Conservation (phyloP, 1,139 yeast genomes). For the Lodderomyces metapsilosis region DNA sequence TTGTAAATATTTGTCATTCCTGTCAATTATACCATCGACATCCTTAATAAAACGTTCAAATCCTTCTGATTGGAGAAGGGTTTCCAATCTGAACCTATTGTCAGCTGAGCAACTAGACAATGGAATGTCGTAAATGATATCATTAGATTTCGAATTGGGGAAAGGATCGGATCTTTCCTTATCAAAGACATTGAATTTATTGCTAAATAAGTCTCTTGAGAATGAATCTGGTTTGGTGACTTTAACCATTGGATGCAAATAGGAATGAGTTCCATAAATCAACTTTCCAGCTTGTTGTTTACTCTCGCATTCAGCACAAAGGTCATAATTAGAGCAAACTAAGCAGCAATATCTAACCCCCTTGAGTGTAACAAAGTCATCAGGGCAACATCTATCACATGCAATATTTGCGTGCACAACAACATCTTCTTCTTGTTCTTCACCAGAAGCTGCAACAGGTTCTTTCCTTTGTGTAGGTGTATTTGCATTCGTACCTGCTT, state of each 20-base stretch:
- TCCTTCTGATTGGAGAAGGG: conserved; percentile 19
- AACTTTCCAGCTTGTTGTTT: conserved; percentile 17
- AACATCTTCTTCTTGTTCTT: neutral
- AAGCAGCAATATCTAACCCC: conserved; percentile 57
- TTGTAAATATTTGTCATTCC: conserved; percentile 27
- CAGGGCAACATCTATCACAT: conserved; percentile 46
- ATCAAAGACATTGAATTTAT: neutral
- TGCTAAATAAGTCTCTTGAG: neutral
- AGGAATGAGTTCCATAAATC: conserved; percentile 23
- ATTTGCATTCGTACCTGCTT: neutral
- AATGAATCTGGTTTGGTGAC: conserved; percentile 20
- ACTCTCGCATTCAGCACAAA: conserved; percentile 52
- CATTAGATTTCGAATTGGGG: conserved; percentile 9
- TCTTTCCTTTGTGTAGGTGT: conserved; percentile 3
- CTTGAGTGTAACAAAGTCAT: conserved; percentile 29
- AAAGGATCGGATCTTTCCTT: neutral
- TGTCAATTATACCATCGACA: conserved; percentile 22
- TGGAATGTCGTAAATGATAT: conserved; percentile 28
- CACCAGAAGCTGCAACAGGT: conserved; percentile 1
- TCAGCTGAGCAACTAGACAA: conserved; percentile 22
- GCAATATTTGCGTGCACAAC: conserved; percentile 22
- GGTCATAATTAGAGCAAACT: conserved; percentile 55
- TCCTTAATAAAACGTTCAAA: conserved; percentile 21
- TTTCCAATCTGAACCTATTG: conserved; percentile 20
- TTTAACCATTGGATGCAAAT: conserved; percentile 33